A percentile compares a stretch with the other conserved stretches of the same genome.
phyloP scores from a whole-genome alignment of 2,329 filamentous ascomycete genomes.

The Xylariales sp. region DNA sequence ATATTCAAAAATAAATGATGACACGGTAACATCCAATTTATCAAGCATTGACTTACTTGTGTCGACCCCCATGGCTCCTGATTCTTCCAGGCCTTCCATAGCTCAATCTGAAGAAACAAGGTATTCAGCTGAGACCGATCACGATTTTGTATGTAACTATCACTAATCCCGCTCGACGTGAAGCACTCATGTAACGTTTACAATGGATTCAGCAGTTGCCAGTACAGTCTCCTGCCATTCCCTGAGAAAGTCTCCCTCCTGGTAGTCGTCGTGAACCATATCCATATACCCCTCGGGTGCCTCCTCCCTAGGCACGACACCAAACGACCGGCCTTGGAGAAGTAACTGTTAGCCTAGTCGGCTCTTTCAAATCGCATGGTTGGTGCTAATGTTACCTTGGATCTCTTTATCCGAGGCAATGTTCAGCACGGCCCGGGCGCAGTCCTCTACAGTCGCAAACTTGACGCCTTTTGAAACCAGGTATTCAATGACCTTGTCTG shows the following conservation, averaged over 20 bases:
- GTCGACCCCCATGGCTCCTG: too few relatives aligned
- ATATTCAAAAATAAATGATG: too few relatives aligned
- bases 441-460: background rate
- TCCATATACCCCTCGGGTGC: constrained; percentile 3
- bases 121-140: too few relatives aligned
- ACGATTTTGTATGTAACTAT: too few relatives aligned
- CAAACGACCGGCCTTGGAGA: background rate
- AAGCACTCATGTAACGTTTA: background rate
- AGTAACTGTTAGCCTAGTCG: background rate
- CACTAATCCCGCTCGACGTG: too few relatives aligned
- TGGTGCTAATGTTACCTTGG: background rate
- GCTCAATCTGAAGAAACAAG: too few relatives aligned
- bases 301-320: background rate
- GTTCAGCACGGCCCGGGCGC: background rate
- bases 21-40: too few relatives aligned
- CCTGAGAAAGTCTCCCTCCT: background rate
- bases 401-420: background rate
- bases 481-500: background rate
- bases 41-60: too few relatives aligned
- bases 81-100: too few relatives aligned
- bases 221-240: background rate
- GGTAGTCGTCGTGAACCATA: constrained; percentile 2
- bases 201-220: background rate
- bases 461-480: background rate
- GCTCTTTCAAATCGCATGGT: too few relatives aligned